These are phyloP conservation scores for Azolla pinnata DNA, from an alignment of 75 land plant genomes.

Conservation along the genomic window DNA sequence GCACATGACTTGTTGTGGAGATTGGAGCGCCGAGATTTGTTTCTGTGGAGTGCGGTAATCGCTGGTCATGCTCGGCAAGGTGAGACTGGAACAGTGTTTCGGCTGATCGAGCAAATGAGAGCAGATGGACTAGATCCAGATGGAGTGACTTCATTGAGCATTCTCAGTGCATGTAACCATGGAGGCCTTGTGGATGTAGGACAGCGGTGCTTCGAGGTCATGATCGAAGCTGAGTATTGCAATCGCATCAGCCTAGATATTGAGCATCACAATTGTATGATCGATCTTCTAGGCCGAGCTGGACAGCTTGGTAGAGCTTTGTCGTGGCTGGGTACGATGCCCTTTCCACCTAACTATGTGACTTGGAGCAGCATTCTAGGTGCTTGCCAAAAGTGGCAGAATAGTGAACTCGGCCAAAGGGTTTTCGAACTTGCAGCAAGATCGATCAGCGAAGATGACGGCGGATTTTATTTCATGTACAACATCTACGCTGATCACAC, in stretches of 20 bases:
- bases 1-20: too few relatives aligned
- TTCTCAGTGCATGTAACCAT: slow-evolving; percentile 1
- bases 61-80: slow-evolving; percentile 13
- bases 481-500: too few relatives aligned
- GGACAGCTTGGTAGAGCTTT: background rate
- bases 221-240: background rate
- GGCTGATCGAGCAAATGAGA: slow-evolving; percentile 21
- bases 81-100: slow-evolving; percentile 10
- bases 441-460: too few relatives aligned
- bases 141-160: slow-evolving; percentile 7
- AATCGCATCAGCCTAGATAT: background rate
- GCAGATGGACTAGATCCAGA: slow-evolving; percentile 7
- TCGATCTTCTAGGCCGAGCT: slow-evolving; percentile 1
- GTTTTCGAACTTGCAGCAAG: too few relatives aligned
- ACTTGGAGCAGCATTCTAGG: slow-evolving; percentile 1
- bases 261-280: background rate
- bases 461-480: too few relatives aligned
- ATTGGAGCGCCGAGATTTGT: too few relatives aligned
- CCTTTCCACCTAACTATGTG: background rate
- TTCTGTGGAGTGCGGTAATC: background rate
- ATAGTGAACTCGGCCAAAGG: too few relatives aligned
- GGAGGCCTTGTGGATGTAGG: background rate
- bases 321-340: background rate
- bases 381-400: slow-evolving; percentile 3
- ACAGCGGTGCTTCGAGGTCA: background rate